Evolutionary conservation across 1,284 basidiomycete species (phyloP).

Genomic region (Irpex lacteus): DNA sequence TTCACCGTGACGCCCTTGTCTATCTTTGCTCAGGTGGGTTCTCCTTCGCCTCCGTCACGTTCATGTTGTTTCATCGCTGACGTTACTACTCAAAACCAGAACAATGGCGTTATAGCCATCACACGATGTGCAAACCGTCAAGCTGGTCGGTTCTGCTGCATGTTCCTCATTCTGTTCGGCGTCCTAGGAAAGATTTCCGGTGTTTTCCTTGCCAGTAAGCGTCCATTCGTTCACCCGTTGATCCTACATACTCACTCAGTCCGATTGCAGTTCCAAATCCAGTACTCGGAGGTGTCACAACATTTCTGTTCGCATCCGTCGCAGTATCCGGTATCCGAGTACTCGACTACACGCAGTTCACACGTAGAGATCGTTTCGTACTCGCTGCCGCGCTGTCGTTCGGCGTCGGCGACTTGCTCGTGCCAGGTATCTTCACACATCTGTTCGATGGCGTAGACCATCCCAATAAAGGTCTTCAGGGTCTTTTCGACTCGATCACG

Average conservation of each 20-base stretch:
- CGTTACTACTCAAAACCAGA: slow-evolving; percentile 34
- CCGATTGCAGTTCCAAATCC: slow-evolving; percentile 62
- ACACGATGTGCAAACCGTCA: slow-evolving; percentile 75
- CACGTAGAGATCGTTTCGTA: slow-evolving; percentile 76
- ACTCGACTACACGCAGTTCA: slow-evolving; percentile 62
- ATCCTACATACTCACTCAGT: slow-evolving; percentile 1
- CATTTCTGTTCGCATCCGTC: slow-evolving; percentile 57
- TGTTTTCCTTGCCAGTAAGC: slow-evolving; percentile 68
- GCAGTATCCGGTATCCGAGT: slow-evolving; percentile 67
- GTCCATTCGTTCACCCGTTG: slow-evolving; percentile 3
- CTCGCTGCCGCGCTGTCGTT: slow-evolving; percentile 70
- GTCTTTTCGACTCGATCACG: slow-evolving; percentile 76
- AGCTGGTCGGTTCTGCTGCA: slow-evolving; percentile 73
- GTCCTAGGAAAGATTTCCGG: slow-evolving; percentile 79
- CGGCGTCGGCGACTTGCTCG: slow-evolving; percentile 69
- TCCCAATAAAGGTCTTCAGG: slow-evolving; percentile 58
- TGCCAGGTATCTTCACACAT: slow-evolving; percentile 59
- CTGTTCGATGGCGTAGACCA: slow-evolving; percentile 64
- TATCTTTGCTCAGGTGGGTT: slow-evolving; percentile 68
- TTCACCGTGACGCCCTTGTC: slow-evolving; percentile 82
- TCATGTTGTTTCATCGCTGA: background rate
- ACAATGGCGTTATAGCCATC: slow-evolving; percentile 79
- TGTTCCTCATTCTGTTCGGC: slow-evolving; percentile 71
- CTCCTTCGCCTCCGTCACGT: background rate
- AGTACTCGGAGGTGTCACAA: slow-evolving; percentile 82